Evolutionary conservation across 495 filamentous ascomycete genomes (phyloP).

Genomic region (Xylaria castorea): DNA sequence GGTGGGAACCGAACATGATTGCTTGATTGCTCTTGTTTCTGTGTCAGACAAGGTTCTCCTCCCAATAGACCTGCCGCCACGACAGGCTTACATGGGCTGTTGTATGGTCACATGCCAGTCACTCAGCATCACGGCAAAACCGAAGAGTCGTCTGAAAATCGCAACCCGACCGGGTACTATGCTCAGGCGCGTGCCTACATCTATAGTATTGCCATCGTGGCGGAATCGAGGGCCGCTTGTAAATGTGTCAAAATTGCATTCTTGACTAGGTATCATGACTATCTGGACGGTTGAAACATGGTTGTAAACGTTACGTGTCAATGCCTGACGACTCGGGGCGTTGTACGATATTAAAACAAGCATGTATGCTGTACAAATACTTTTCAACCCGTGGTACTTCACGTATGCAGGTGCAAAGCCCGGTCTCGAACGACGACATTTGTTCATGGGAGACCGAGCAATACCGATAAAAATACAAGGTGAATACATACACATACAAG

Average conservation of each 20-base stretch:
- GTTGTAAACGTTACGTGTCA: constrained; percentile 8
- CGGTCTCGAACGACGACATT: not conserved
- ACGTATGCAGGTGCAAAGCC: not conserved
- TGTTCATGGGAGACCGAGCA: not conserved
- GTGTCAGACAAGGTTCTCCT: constrained; percentile 21
- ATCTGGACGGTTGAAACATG: not conserved
- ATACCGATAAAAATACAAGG: not conserved
- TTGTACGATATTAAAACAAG: constrained; percentile 13
- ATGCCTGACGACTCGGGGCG: not conserved
- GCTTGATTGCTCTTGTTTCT: constrained; percentile 5
- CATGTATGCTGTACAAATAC: not conserved
- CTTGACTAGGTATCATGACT: constrained; percentile 8
- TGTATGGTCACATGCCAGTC: constrained; percentile 24
- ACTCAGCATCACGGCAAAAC: constrained; percentile 19
- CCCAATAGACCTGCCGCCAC: constrained; percentile 22
- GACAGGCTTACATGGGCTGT: constrained; percentile 26
- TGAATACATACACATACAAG: not conserved
- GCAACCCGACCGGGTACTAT: constrained; percentile 3
- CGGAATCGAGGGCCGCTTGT: not conserved
- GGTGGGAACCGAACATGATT: constrained; percentile 24
- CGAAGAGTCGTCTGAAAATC: constrained; percentile 16
- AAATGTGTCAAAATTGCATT: not conserved
- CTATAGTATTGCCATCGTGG: not conserved
- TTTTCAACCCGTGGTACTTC: constrained; percentile 4
- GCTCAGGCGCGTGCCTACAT: constrained; percentile 11